These are phyloP conservation scores for Hirschioporus abietinus DNA, from an alignment of 768 basidiomycete species.

Conservation along the genomic window DNA sequence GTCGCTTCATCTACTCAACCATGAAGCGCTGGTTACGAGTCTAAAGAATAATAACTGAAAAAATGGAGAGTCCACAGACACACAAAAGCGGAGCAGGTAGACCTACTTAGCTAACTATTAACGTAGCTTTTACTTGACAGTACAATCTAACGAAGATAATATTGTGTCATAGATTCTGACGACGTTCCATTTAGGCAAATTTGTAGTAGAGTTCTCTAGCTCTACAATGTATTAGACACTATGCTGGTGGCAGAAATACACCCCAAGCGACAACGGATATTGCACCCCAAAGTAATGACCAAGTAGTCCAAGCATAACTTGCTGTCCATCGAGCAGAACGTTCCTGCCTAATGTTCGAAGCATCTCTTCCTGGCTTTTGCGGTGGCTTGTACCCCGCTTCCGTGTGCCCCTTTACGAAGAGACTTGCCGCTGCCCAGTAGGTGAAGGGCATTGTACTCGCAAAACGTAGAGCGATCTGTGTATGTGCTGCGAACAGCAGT, in stretches of 20 bases:
- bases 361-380: conserved; percentile 5
- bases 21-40: too few relatives aligned
- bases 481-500: conserved; percentile 76
- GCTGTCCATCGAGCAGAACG: conserved; percentile 32
- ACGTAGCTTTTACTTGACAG: too few relatives aligned
- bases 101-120: too few relatives aligned
- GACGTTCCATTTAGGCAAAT: not conserved
- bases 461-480: conserved; percentile 80
- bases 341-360: not conserved
- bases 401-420: conserved; percentile 44
- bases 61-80: too few relatives aligned
- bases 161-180: not conserved
- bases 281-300: conserved; percentile 75
- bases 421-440: conserved; percentile 82
- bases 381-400: conserved; percentile 4
- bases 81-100: too few relatives aligned
- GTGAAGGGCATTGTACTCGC: conserved; percentile 70
- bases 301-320: conserved; percentile 55
- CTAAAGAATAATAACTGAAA: too few relatives aligned
- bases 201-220: not conserved
- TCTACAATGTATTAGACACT: conserved; percentile 11
- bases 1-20: too few relatives aligned
- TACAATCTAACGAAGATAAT: too few relatives aligned
- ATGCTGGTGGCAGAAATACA: conserved; percentile 90
- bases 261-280: conserved; percentile 73